A percentile compares a stretch with the other conserved stretches of the same genome.
Conservation (phyloP, 108 stramenopile genomes). For the Mediolabrus comicus region DNA sequence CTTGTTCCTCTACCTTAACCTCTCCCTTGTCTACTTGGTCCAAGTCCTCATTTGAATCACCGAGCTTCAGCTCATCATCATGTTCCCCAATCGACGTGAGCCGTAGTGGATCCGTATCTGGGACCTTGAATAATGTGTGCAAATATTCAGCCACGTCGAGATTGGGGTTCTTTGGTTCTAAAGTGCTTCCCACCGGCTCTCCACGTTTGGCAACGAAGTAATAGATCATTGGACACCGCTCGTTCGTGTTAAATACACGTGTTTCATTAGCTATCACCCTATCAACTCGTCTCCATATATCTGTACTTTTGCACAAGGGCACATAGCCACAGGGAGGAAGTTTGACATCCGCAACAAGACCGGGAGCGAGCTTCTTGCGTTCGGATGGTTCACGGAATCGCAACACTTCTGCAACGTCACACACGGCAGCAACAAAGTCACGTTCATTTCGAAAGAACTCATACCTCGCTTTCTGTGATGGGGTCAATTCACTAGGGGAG, state of each 20-base stretch:
- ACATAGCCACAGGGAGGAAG: conserved; percentile 90
- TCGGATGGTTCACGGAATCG: conserved; percentile 87
- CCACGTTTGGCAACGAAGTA: conserved; percentile 87
- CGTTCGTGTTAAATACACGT: conserved; percentile 95
- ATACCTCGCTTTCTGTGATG: conserved; percentile 79
- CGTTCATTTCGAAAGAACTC: conserved; percentile 91
- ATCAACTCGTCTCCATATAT: conserved; percentile 84
- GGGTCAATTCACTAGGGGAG: conserved; percentile 53
- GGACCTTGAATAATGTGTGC: conserved; percentile 78
- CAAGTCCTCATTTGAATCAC: conserved; percentile 2
- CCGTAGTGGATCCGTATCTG: conserved; percentile 38
- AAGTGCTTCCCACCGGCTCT: conserved; percentile 44
- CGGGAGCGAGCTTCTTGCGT: conserved; percentile 79
- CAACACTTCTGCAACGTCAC: conserved; percentile 93
- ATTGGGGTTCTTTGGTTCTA: conserved; percentile 62
- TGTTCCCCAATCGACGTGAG: conserved; percentile 50
- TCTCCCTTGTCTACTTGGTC: conserved; percentile 19
- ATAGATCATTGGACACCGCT: conserved; percentile 93
- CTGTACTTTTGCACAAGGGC: conserved; percentile 90
- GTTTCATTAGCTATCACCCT: conserved; percentile 80
- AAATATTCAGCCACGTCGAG: conserved; percentile 95
- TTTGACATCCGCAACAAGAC: conserved; percentile 56
- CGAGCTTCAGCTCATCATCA: conserved; percentile 12
- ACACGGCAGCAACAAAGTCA: conserved; percentile 87
- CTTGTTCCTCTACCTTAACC: conserved; percentile 18